phyloP scores from a whole-genome alignment of 495 filamentous ascomycete species.

The Bathelium albidoporum region DNA sequence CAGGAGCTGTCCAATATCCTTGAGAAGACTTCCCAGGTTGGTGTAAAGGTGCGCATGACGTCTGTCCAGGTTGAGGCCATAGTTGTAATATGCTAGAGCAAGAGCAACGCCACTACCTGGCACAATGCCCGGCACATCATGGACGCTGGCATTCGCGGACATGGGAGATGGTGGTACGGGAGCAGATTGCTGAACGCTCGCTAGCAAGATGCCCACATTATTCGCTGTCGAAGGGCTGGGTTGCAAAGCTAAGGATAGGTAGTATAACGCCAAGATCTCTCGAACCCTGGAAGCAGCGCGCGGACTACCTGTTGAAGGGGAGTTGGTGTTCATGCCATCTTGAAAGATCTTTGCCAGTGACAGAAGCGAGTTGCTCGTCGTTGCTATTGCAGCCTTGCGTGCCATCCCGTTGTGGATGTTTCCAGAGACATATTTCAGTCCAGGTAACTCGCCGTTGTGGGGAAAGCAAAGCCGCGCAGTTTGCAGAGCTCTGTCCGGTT shows the following conservation, averaged over 20 bases:
- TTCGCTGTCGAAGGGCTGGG: conserved; percentile 97
- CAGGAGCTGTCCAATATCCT: conserved; percentile 88
- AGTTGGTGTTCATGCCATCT: conserved; percentile 83
- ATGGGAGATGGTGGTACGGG: not conserved
- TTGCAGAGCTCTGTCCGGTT: conserved; percentile 71
- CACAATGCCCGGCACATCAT: conserved; percentile 63
- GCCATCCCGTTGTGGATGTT: conserved; percentile 47
- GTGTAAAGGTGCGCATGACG: conserved; percentile 97
- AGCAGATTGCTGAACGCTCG: conserved; percentile 75
- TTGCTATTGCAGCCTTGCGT: conserved; percentile 74
- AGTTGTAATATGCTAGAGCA: conserved; percentile 89
- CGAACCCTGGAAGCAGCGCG: conserved; percentile 65
- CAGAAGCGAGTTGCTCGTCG: conserved; percentile 89
- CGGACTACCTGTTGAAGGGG: conserved; percentile 46
- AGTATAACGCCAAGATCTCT: conserved; percentile 93
- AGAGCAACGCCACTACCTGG: conserved; percentile 82
- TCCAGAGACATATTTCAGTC: conserved; percentile 57
- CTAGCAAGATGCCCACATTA: conserved; percentile 93
- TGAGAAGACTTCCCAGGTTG: conserved; percentile 88
- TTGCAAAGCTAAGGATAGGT: conserved; percentile 87
- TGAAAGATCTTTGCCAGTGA: conserved; percentile 98
- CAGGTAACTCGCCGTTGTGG: conserved; percentile 68
- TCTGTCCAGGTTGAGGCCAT: conserved; percentile 74
- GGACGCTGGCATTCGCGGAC: conserved; percentile 19
- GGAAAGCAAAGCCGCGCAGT: conserved; percentile 81